Base-by-base conservation (phyloP, 164 flowering plant species). In the Hamamelis virginiana region DNA sequence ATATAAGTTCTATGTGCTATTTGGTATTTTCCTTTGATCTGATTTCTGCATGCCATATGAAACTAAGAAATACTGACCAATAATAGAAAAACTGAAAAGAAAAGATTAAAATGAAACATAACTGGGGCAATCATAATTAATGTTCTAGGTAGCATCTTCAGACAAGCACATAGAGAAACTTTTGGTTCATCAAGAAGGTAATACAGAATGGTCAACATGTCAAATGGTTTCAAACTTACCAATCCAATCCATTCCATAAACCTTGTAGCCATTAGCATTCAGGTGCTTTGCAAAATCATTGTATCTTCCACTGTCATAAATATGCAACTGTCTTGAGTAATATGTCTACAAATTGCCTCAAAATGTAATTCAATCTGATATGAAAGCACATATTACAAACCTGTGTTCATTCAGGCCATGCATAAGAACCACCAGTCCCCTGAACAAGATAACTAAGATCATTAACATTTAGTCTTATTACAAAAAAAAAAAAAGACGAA, bases 321-420 rank as follows among this genome's bases (percentile, higher is more conserved):
- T 16, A 65, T 27, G 64, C 59, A 60, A 58, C 56, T 22, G 19
- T 21, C n/a, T 15, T 50, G 53, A 53, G n/a, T 5, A 23, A 62
- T 23, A 22, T 43, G 44, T 44, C 62, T 23, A n/a, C n/a, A 16
- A 9, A 64, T 27, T 23, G 69, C 47, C 43, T 22, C 14, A 59
- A 23, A 5, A 18, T 16, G 5, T 65, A 15, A 47, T 26, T 1
- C 26, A 19, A 68, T 19, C 8, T 56, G 27, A 58, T 13, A 10
- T 51, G 14, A 38, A 61, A 76, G 33, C 64, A 75, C 46, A 45
- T 27, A 19, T 19, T 2, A 73, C 75, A 51, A 68, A 91, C 98
- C 98, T 89, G 87, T 91, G 98, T 80, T 94, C 97, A 68, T 94
- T 94, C 23, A 94, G 83, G 57, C 98, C 98, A 82, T 94, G 98